These are phyloP conservation scores for Paecilomyces sp. DNA, from an alignment of 2,329 filamentous ascomycete species.

Conservation along the genomic window DNA sequence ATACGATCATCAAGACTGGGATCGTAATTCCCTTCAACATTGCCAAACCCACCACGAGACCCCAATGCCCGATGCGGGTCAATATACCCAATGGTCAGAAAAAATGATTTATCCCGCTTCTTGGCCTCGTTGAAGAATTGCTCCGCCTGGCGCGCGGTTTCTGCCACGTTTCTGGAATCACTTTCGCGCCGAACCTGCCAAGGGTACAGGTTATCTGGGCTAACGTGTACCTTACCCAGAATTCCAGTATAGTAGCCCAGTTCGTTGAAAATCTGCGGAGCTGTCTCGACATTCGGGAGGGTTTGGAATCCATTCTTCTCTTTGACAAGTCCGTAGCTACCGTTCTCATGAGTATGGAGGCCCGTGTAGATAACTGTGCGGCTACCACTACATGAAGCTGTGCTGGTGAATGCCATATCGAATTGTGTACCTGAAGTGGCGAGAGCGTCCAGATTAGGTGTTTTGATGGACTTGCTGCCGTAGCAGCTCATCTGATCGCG, in stretches of 20 bases:
- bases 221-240: constrained; percentile 45
- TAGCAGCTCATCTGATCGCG: constrained; percentile 29
- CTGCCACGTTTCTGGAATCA: constrained; percentile 37
- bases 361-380: constrained; percentile 44
- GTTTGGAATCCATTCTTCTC: constrained; percentile 38
- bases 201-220: constrained; percentile 32
- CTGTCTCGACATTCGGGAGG: constrained; percentile 37
- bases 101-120: constrained; percentile 29
- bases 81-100: constrained; percentile 40
- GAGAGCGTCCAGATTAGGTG: constrained; percentile 37
- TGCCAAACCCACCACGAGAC: constrained; percentile 38
- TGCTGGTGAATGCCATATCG: constrained; percentile 8
- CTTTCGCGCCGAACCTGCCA: constrained; percentile 39
- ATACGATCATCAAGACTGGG: constrained; percentile 14
- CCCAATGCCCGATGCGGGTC: constrained; percentile 41
- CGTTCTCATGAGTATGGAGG: constrained; percentile 41
- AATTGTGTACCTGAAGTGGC: constrained; percentile 32
- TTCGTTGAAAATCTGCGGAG: constrained; percentile 31
- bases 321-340: constrained; percentile 39
- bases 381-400: constrained; percentile 43
- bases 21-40: constrained; percentile 26
- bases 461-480: constrained; percentile 12
- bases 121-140: constrained; percentile 32
- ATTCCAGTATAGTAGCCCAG: constrained; percentile 42
- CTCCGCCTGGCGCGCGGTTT: constrained; percentile 31